Conservation (phyloP, 495 filamentous ascomycete genomes). For the Neurospora pannonica region DNA sequence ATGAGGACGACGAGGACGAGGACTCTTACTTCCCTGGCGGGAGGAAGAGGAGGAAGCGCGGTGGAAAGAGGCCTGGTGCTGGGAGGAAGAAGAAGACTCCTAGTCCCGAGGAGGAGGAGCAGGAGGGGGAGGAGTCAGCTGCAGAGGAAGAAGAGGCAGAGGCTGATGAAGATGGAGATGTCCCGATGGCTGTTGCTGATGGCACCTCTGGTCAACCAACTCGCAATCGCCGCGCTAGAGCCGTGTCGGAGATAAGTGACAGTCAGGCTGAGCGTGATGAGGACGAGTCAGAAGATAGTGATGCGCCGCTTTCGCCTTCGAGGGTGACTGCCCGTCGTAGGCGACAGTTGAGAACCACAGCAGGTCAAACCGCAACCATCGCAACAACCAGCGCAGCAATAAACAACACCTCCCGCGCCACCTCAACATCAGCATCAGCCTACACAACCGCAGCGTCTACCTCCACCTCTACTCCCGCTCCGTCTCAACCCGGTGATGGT, state of each 20-base stretch:
- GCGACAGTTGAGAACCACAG: background rate
- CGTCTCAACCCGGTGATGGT: background rate
- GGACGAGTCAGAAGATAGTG: constrained; percentile 6
- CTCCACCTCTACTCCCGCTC: background rate
- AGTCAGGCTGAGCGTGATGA: constrained; percentile 7
- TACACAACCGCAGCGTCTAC: background rate
- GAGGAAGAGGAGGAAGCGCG: constrained; percentile 15
- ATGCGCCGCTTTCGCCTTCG: background rate
- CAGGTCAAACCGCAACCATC: background rate
- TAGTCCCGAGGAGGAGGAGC: background rate
- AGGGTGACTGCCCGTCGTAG: background rate
- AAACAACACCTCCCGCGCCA: background rate
- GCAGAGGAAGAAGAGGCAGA: background rate
- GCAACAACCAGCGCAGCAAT: background rate
- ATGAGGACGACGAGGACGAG: constrained; percentile 15
- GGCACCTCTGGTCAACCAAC: background rate
- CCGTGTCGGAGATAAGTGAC: constrained; percentile 13
- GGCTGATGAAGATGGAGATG: background rate
- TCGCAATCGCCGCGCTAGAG: background rate
- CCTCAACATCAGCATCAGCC: background rate
- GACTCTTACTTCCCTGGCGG: constrained; percentile 6
- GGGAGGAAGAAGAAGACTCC: constrained; percentile 17
- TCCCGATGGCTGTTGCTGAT: background rate
- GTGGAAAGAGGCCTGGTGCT: constrained; percentile 20
- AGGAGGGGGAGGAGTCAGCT: background rate